Evolutionary conservation across 371 early-diverging fungal species (phyloP).

Genomic region (Parasitella parasitica): DNA sequence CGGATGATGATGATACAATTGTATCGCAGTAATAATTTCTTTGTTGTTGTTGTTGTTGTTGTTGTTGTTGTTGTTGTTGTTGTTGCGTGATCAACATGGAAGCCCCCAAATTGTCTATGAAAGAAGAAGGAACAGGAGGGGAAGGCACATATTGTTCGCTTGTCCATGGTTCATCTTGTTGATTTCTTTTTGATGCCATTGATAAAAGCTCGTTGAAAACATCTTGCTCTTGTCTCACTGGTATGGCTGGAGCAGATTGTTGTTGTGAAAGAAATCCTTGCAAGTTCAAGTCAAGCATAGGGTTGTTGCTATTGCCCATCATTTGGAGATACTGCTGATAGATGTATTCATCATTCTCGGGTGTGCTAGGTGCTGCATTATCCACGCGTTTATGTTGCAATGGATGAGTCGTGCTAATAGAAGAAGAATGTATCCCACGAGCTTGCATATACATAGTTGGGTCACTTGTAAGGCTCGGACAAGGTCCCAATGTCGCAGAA

Average conservation of each 20-base stretch:
- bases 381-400: background rate
- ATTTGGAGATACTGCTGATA: background rate
- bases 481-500: background rate
- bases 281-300: background rate
- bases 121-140: background rate
- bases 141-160: background rate
- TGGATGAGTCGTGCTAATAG: background rate
- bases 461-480: background rate
- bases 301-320: background rate
- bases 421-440: background rate
- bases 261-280: background rate
- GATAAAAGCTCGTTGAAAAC: conserved; percentile 22
- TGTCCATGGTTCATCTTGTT: background rate
- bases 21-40: background rate
- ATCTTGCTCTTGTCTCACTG: conserved; percentile 13
- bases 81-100: background rate
- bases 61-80: background rate
- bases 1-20: background rate
- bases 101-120: background rate
- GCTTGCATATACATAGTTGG: background rate
- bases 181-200: conserved; percentile 6
- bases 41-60: background rate
- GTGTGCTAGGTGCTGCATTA: background rate
- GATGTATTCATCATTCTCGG: background rate
- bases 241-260: background rate